Base-by-base conservation (phyloP, 1,284 basidiomycete species). In the Austroboletus novae-zelandiae region DNA sequence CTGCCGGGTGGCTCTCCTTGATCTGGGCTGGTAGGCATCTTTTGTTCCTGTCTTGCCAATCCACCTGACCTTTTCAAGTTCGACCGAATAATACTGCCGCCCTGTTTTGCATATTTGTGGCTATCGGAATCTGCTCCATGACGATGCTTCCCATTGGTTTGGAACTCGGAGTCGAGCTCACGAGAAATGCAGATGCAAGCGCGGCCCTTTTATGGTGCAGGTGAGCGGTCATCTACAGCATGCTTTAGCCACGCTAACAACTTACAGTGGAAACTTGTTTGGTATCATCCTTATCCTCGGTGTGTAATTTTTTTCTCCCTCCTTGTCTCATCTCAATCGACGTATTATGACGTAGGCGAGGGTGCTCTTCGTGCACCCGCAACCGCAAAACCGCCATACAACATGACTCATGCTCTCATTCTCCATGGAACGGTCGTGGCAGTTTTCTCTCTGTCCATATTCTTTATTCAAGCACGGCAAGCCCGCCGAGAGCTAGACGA, bases 141-240 rank as follows among this genome's bases (percentile, higher is more conserved):
- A 78, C 81, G 6, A 77, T 91, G 69, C 74, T 92, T 4, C 89
- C 89, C 2, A 75, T 91, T 25, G 81, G 74, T 1, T 72, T 92
- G 51, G 89, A 92, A 61, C 77, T 92, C 23, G 84, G 76, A 10
- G 84, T 82, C 40, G 89, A 92, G 64, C 63, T 91, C 29, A 89
- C 88, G 13, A 75, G 85, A 51, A 90, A 89, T 59, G 79, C 89
- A 3, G 86, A 89, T 53, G 83, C 78, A 1, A 89, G 86, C 53
- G 79, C 88, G 0, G 84, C 89, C 0, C 62, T 89, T 25, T 61
- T 91, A 20, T 91, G 88, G 88, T 81, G 82, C 65, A 69, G 73
- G 81, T 85, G 61, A 51, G 80, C 73, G 14, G 48, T 14, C 9
- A 23, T 48, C 32, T 29, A 8, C 20, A n/a, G 2, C 9, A 3